Evolutionary conservation across 1,284 basidiomycete species (phyloP), one percentile per base, ranked within the genome.

Genomic region (Heterobasidion irregulare): DNA sequence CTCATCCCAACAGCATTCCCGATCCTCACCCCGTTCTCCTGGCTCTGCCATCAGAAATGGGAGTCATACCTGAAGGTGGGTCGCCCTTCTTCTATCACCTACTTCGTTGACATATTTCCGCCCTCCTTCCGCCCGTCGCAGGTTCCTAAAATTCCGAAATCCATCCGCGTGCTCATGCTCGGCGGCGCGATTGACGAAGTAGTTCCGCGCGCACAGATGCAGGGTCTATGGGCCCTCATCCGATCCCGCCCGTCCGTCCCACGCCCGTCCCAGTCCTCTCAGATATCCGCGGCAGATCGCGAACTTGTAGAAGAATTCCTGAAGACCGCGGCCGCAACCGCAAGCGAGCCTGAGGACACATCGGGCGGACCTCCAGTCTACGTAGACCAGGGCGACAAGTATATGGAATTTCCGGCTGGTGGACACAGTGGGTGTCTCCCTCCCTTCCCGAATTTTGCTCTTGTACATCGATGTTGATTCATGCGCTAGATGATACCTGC

Each of bases 11-110:
- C 82, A 59, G 83, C 92, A 15, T 73, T 98, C 33, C 95, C 96
- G 0, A 70, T 84, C 18, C 79, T 97, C 33, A 77, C 83, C 0
- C 86, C 84, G 0, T 80, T 95, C 63, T 74, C 89, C 2, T 94
- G 91, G 69, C 76, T 96, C 12, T 92, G 92, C 64, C 86, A 91
- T 66, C 88, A 98, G 66, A 88, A 86, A 66, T 98, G 96, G 96
- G 84, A 94, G 66, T 92, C 91, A 10, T 61, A 61, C 50, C 56
- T 59, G 35, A 62, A 62, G 59, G 61, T 62, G 44, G n/a, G 8
- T 13, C 5, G 7, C 15, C 34, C 12, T 45, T 6, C 34, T 18
- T 16, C 16, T 35, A 34, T 13, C n/a, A 35, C 13, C 47, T 18
- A 33, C 36, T n/a, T 34, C 47, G 26, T 36, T 10, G 12, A 41